Conservation (phyloP, 768 basidiomycete species). For the Tubosaeta sp. region DNA sequence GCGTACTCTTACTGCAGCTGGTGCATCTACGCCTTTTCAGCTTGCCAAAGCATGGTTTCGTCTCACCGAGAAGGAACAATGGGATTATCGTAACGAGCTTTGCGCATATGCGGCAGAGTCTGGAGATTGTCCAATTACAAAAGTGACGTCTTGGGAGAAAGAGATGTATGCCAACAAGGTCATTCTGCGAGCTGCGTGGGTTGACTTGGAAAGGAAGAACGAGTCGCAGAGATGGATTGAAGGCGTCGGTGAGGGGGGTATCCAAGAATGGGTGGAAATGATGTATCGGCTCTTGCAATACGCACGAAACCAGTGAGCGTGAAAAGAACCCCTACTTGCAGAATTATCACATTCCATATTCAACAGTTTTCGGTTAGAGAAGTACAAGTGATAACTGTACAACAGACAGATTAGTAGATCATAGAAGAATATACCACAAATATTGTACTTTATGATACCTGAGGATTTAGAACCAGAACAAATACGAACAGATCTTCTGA, state of each 20-base stretch:
- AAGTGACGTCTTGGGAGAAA: constrained; percentile 54
- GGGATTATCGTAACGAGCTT: constrained; percentile 61
- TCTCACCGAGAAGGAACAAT: constrained; percentile 52
- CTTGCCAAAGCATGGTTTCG: constrained; percentile 57
- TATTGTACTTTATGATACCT: no score
- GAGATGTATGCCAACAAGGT: constrained; percentile 48
- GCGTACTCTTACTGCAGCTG: constrained; percentile 33
- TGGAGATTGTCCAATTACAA: constrained; percentile 26
- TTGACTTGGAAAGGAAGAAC: constrained; percentile 48
- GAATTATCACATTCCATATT: no score
- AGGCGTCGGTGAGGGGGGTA: constrained; percentile 56
- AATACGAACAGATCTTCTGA: no score
- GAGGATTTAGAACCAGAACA: no score
- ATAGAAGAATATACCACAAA: background rate
- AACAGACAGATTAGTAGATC: no score
- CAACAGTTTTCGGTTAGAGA: no score
- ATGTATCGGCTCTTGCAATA: constrained; percentile 33
- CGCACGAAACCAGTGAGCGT: background rate
- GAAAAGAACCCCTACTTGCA: no score
- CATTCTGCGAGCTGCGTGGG: constrained; percentile 54
- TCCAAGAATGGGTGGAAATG: constrained; percentile 58
- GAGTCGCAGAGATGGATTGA: constrained; percentile 57
- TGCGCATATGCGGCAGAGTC: constrained; percentile 42
- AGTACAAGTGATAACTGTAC: no score
- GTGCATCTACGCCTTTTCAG: constrained; percentile 32